A percentile compares a stretch with the other conserved stretches of the same genome.
These are phyloP conservation scores for Chalara sp. DNA, from an alignment of 2,329 filamentous ascomycete genomes.

Conservation along the genomic window DNA sequence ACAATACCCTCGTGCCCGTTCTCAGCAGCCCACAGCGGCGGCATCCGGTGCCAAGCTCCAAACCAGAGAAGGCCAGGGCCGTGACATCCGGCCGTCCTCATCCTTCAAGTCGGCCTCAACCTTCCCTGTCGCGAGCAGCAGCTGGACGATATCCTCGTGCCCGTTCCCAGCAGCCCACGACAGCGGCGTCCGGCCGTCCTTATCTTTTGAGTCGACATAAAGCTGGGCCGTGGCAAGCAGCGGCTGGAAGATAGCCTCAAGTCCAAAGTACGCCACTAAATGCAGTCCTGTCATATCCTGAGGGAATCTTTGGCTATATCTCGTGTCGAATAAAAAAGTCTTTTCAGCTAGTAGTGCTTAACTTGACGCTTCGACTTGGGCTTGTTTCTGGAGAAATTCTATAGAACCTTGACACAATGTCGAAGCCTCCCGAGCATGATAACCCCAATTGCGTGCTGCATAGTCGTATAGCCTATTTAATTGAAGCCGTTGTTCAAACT, in stretches of 20 bases:
- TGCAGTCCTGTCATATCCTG: neutral
- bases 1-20: too few relatives aligned
- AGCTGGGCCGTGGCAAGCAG: neutral
- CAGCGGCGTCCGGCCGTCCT: too few relatives aligned
- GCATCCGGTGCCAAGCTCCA: too few relatives aligned
- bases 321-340: neutral
- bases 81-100: too few relatives aligned
- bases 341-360: neutral
- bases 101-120: too few relatives aligned
- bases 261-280: neutral
- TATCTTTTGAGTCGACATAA: neutral
- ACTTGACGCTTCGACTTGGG: neutral
- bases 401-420: neutral
- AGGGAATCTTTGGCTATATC: neutral
- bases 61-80: too few relatives aligned
- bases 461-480: constrained; percentile 26
- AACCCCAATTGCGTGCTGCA: constrained; percentile 28
- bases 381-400: neutral
- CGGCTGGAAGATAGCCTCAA: neutral
- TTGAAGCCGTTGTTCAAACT: constrained; percentile 19
- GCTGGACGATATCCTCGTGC: too few relatives aligned
- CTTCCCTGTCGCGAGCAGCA: too few relatives aligned
- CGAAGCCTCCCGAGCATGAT: constrained; percentile 23
- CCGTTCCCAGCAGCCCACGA: too few relatives aligned
- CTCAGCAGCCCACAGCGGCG: too few relatives aligned